These are phyloP conservation scores for Penicillium canariense DNA, from an alignment of 495 filamentous ascomycete species.

Conservation along the genomic window DNA sequence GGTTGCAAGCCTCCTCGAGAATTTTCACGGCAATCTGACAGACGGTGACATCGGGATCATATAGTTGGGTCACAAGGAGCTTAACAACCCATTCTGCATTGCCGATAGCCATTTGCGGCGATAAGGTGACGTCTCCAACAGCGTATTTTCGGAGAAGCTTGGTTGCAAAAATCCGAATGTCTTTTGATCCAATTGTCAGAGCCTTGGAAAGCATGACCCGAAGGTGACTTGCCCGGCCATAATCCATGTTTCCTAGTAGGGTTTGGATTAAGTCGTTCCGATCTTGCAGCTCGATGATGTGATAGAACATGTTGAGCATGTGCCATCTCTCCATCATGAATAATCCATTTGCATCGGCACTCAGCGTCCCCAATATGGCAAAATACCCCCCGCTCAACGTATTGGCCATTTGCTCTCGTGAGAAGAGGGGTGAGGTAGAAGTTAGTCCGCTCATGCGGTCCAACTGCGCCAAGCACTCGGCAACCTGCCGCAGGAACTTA, in stretches of 20 bases:
- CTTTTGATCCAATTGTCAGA: constrained; percentile 85
- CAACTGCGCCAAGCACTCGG: constrained; percentile 91
- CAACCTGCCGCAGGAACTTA: constrained; percentile 88
- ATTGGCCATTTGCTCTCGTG: constrained; percentile 72
- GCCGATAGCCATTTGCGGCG: constrained; percentile 32
- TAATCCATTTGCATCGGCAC: constrained; percentile 74
- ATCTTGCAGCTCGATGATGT: constrained; percentile 86
- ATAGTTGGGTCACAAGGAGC: constrained; percentile 92
- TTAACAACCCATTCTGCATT: constrained; percentile 92
- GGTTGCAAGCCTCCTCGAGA: constrained; percentile 94
- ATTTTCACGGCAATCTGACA: constrained; percentile 96
- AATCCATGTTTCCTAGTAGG: constrained; percentile 87
- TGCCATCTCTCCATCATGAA: constrained; percentile 93
- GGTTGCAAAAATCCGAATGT: constrained; percentile 83
- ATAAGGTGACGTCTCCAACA: constrained; percentile 35
- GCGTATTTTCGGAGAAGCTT: constrained; percentile 83
- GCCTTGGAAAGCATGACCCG: constrained; percentile 91
- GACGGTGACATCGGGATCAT: constrained; percentile 94
- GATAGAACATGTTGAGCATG: constrained; percentile 99
- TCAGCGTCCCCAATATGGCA: constrained; percentile 82
- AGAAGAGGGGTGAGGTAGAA: constrained; percentile 84
- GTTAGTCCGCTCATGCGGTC: constrained; percentile 90
- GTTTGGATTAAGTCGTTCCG: constrained; percentile 87
- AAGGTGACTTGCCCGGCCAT: constrained; percentile 81
- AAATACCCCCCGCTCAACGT: constrained; percentile 92